Percentiles rank a stretch among this genome's conserved stretches.
These are phyloP conservation scores for Pouteria campechiana DNA, from an alignment of 179 eudicot species.

Conservation along the genomic window DNA sequence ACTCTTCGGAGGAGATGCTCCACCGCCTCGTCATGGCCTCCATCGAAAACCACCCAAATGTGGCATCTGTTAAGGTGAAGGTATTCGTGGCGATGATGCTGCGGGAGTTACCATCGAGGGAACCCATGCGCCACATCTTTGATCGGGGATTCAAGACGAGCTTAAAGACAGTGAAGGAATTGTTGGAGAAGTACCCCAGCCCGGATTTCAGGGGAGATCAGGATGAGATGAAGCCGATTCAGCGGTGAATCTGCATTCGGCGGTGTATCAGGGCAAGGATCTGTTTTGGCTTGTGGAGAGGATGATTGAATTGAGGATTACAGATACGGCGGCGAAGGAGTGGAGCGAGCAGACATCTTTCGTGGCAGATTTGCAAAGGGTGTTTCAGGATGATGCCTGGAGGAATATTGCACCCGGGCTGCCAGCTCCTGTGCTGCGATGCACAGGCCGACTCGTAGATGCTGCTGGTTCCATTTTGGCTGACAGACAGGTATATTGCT, in stretches of 20 bases:
- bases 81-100: slow-evolving; percentile 74
- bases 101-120: slow-evolving; percentile 60
- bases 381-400: slow-evolving; percentile 80
- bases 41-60: slow-evolving; percentile 57
- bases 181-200: slow-evolving; percentile 84
- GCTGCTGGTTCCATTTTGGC: slow-evolving; percentile 65
- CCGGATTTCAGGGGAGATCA: slow-evolving; percentile 76
- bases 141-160: slow-evolving; percentile 48
- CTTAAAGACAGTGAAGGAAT: slow-evolving; percentile 58
- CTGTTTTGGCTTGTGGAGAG: slow-evolving; percentile 86
- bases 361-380: slow-evolving; percentile 73
- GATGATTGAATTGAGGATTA: slow-evolving; percentile 89
- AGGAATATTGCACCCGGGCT: slow-evolving; percentile 79
- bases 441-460: slow-evolving; percentile 60
- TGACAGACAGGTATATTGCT: slow-evolving; percentile 62
- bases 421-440: slow-evolving; percentile 59
- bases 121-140: slow-evolving; percentile 51
- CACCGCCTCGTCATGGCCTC: slow-evolving; percentile 51
- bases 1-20: slow-evolving; percentile 62
- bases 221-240: slow-evolving; percentile 79
- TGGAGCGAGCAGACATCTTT: slow-evolving; percentile 75
- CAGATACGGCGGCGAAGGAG: slow-evolving; percentile 64
- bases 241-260: slow-evolving; percentile 71
- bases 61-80: slow-evolving; percentile 74
- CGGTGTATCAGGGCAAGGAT: slow-evolving; percentile 67